Evolutionary conservation across 2,329 filamentous ascomycete genomes (phyloP), one percentile per base, ranked within the genome.

Genomic region (Hypoxylon sp.): DNA sequence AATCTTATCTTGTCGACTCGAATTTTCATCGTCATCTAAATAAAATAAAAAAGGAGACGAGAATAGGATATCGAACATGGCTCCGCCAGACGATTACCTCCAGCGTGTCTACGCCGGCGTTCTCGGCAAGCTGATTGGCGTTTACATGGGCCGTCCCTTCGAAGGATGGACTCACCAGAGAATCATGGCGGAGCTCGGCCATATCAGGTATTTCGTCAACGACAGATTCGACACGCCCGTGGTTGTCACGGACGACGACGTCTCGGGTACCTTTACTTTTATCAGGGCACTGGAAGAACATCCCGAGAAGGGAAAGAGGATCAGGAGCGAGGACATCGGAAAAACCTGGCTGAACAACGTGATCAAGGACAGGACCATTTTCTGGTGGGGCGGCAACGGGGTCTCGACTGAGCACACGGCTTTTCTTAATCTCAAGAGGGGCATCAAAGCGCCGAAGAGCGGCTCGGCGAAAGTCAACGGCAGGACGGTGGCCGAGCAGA

Each of bases 341-440:
- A 70, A 68, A 57, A 75, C 75, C 0, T 77, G 76, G 76, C 68
- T 78, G 7, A 78, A 78, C 63, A 72, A 73, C 6, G 68, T 75
- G 28, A 75, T 78, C 46, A 72, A 75, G 40, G 48, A 67, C 8
- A 71, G 70, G 1, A 74, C 76, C 4, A 69, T 78, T 48, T 76
- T 80, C 36, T 79, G 78, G 78, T 80, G 78, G 78, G 78, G 78
- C 3, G 78, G 78, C 11, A 70, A 70, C 8, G 78, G 78, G 4
- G 73, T 79, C 6, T 78, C 75, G 1, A 80, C 78, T 0, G 78
- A 80, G 60, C 78, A 80, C 51, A 80, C 78, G 12, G 76, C 76
- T 7, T 80, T 70, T 45, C 67, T 79, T 1, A 80, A 81, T 55
- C 68, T 81, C 14, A 77, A 78, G 65, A 70, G 70, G 5, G 77